These are phyloP conservation scores for Piper betle DNA, from an alignment of 164 flowering plant species.

Conservation along the genomic window DNA sequence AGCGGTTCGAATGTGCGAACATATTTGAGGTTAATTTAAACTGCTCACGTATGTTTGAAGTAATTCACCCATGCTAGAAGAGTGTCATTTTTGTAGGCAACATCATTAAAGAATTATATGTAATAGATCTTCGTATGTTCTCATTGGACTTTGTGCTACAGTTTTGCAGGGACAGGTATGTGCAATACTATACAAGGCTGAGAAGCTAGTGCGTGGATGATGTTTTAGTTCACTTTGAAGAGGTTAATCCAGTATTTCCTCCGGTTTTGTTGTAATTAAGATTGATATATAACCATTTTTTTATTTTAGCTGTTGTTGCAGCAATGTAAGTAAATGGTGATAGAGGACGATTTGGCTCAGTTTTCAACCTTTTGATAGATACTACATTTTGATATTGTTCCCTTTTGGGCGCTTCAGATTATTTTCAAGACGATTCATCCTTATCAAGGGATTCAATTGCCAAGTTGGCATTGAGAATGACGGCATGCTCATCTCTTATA, in stretches of 20 bases:
- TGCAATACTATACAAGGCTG: no score
- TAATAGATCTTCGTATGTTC: not conserved
- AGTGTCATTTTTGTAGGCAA: not conserved
- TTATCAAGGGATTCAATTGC: no score
- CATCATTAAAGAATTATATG: not conserved
- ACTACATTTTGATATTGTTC: no score
- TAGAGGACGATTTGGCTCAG: not conserved
- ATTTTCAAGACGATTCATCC: no score
- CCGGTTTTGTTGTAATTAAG: not conserved
- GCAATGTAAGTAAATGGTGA: not conserved
- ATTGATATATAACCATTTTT: not conserved
- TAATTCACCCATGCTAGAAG: no score
- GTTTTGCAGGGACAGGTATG: not conserved
- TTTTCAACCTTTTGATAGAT: not conserved
- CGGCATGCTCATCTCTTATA: no score
- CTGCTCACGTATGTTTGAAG: no score
- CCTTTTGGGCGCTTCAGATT: no score
- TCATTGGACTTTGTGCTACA: not conserved
- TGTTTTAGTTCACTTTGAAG: not conserved
- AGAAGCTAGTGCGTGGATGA: not conserved
- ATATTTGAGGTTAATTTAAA: no score
- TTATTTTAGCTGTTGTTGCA: not conserved
- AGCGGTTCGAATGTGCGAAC: no score
- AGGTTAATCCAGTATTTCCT: not conserved
- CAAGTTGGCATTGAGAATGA: no score